Evolutionary conservation across 208 protist genomes (phyloP), one percentile per base, ranked within the genome.

Genomic region (Trypanosoma congolense): DNA sequence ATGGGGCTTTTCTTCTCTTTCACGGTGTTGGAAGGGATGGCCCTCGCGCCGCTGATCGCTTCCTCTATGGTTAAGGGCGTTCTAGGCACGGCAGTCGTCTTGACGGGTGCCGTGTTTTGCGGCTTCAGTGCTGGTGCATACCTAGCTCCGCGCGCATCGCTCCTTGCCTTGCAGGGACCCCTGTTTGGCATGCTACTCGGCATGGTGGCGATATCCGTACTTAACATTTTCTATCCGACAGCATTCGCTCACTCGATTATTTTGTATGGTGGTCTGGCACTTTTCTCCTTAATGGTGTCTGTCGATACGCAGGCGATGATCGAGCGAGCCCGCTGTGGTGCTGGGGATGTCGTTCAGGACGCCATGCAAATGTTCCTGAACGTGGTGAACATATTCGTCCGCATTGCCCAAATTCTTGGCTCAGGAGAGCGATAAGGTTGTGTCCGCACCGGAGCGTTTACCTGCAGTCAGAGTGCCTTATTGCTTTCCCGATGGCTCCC

Each of bases 281-380:
- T 95, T 38, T 95, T 95, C 53, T 92, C 84, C 0, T 33, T 90
- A 12, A 75, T 95, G 61, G 70, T 95, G 16, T 63, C 87, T 8
- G 73, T 71, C 10, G 87, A 95, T 54, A 95, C 87, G 26, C 83
- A 92, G 68, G 80, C 82, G 6, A 92, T 95, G 87, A 91, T 95
- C 66, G 87, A 95, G 59, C 81, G 84, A 10, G 87, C 87, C 0
- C 70, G 83, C 22, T 90, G 81, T 60, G 87, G 87, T 2, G 80
- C 74, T 12, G 80, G 79, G 19, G 87, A 95, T 47, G 72, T 86
- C 52, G 85, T 95, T 43, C 73, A 86, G 52, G 87, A 95, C 46
- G 82, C 84, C 2, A 30, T 92, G 45, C 71, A 84, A 41, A 83
- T 90, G 75, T 88, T 95, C 59, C 49, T 95, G 16, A 91, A 91